Conservation (phyloP, 2,329 filamentous ascomycete genomes). For the Talaromyces amestolkiae region DNA sequence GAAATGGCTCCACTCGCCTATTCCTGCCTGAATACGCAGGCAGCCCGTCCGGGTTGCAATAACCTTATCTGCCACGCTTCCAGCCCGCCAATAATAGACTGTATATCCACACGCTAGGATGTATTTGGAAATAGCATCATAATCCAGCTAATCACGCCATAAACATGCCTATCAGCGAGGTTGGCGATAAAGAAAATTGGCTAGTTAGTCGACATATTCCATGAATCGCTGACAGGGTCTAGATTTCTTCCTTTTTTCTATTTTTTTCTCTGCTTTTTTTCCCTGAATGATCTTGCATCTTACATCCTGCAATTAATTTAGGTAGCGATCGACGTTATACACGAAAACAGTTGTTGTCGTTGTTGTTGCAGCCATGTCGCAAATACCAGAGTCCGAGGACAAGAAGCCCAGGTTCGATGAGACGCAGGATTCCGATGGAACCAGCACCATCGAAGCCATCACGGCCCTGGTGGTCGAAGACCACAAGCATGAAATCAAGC, state of each 20-base stretch:
- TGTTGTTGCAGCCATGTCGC: slow-evolving; percentile 6
- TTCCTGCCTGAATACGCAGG: not conserved
- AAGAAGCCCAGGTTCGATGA: slow-evolving; percentile 3
- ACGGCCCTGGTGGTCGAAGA: slow-evolving; percentile 35
- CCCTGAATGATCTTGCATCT: not conserved
- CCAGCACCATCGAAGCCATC: slow-evolving; percentile 23
- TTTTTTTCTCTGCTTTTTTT: not conserved
- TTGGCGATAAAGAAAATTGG: not conserved
- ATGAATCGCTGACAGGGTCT: not conserved
- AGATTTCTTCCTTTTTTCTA: not conserved
- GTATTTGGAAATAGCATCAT: slow-evolving; percentile 7
- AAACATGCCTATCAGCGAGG: not conserved
- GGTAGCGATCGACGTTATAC: not conserved
- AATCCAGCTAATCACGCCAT: slow-evolving; percentile 9
- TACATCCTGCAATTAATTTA: not conserved
- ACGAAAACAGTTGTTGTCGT: not conserved
- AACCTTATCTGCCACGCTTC: slow-evolving; percentile 10
- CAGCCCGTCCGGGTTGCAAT: not conserved
- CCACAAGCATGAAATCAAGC: slow-evolving; percentile 51
- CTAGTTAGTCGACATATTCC: not conserved
- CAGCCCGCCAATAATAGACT: not conserved
- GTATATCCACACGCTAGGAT: not conserved
- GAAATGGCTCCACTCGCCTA: not conserved
- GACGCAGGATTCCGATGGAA: slow-evolving; percentile 9
- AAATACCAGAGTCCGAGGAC: not conserved